Evolutionary conservation across 2,329 filamentous ascomycete genomes (phyloP).

Genomic region (Fusarium fracticaudum): DNA sequence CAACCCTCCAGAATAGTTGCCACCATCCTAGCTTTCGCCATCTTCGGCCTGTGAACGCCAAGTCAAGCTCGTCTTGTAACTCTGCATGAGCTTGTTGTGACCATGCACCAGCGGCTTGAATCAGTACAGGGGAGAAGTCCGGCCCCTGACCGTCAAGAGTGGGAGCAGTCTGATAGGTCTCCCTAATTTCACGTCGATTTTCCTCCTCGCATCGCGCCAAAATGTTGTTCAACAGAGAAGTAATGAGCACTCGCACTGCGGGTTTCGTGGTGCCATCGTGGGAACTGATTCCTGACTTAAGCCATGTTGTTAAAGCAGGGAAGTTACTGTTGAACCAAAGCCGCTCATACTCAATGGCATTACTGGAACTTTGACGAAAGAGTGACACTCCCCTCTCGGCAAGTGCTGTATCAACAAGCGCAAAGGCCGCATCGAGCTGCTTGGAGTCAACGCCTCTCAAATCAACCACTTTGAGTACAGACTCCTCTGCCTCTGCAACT

Average conservation of each 20-base stretch:
- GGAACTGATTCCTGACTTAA: slow-evolving; percentile 60
- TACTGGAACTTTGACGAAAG: slow-evolving; percentile 74
- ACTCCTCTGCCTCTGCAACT: slow-evolving; percentile 49
- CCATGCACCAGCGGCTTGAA: slow-evolving; percentile 73
- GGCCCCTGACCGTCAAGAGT: slow-evolving; percentile 26
- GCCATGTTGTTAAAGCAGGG: slow-evolving; percentile 71
- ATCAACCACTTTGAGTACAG: slow-evolving; percentile 67
- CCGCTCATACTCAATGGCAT: slow-evolving; percentile 77
- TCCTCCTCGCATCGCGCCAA: slow-evolving; percentile 61
- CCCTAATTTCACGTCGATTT: slow-evolving; percentile 48
- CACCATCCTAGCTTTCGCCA: slow-evolving; percentile 91
- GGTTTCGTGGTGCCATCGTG: slow-evolving; percentile 65
- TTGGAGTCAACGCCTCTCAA: slow-evolving; percentile 57
- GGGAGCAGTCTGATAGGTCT: slow-evolving; percentile 43
- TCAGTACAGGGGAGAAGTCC: slow-evolving; percentile 59
- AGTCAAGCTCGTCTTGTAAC: slow-evolving; percentile 80
- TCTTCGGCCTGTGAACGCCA: slow-evolving; percentile 76
- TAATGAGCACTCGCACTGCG: slow-evolving; percentile 72
- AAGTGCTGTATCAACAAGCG: slow-evolving; percentile 69
- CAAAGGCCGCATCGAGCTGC: slow-evolving; percentile 55
- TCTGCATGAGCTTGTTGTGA: slow-evolving; percentile 84
- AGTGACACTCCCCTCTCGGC: slow-evolving; percentile 71
- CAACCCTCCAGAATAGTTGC: slow-evolving; percentile 94
- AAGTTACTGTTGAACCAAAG: slow-evolving; percentile 80
- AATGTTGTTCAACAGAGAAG: slow-evolving; percentile 70